Base-by-base conservation (phyloP, 768 basidiomycete species). In the Clavaria fumosa region DNA sequence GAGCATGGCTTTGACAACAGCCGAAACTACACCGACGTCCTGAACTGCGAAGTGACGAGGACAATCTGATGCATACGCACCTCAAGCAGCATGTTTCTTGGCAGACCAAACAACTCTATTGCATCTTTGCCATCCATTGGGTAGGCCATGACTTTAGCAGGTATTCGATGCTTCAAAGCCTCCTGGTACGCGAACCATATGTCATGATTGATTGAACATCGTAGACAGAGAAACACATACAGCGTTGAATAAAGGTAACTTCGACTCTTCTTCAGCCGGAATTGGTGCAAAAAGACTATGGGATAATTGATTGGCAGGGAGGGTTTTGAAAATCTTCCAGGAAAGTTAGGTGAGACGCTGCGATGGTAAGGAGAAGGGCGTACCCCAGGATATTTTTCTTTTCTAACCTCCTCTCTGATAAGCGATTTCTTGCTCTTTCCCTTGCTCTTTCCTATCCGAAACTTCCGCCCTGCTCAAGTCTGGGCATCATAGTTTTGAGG, bases 1-100 rank as follows among this genome's bases (percentile, higher is more conserved):
- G 82, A 75, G 32, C 68, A 77, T 0, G 85, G 80, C 38, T 64
- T 63, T 1, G 75, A 70, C 5, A 90, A 65, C 31, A 90, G 56
- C 15, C 74, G 67, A 50, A 72, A 83, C 78, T 85, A 45, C 19
- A 23, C 7, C 35, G 19, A 4, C 31, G 38, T 19, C 10, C 27
- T 37, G 9, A 17, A 28, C 24, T 34, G 30, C 11, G 12, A 4
- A 20, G 5, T 19, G 40, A 35, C 12, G 14, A 22, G 35, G n/a
- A 21, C 11, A n/a, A 17, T 22, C 20, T 6, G 27, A 14, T 28
- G 34, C 32, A 23, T 2, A 56, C 69, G 15, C 30, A 84, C 84
- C 62, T 89, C 86, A 36, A 83, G 58, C 21, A 77, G 57, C 41
- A 84, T 48, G 40, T 69, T 72, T 44, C 68, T 71, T 0, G 86